A percentile compares a stretch with the other conserved stretches of the same genome.
Evolutionary conservation across 371 early-diverging fungal species (phyloP).

Genomic region (Apophysomyces variabilis): DNA sequence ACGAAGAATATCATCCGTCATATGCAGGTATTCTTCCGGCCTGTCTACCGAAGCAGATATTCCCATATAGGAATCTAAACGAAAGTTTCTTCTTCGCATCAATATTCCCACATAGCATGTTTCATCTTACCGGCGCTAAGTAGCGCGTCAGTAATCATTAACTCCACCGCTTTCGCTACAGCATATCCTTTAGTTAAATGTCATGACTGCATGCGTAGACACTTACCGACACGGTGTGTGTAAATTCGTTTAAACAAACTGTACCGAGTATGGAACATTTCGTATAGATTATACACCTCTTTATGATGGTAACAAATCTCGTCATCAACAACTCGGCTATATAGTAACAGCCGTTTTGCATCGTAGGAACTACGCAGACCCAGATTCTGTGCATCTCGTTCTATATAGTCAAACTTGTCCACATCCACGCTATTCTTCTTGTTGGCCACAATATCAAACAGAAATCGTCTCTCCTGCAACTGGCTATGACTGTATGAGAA

Average conservation of each 20-base stretch:
- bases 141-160: conserved; percentile 90
- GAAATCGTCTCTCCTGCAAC: conserved; percentile 59
- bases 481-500: conserved; percentile 19
- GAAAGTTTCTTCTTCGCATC: background rate
- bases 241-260: conserved; percentile 92
- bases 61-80: conserved; percentile 63
- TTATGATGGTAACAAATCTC: conserved; percentile 90
- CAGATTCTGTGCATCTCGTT: conserved; percentile 88
- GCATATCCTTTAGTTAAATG: background rate
- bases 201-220: background rate
- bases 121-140: conserved; percentile 63
- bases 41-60: conserved; percentile 74
- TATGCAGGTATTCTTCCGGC: conserved; percentile 71
- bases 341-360: conserved; percentile 76
- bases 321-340: conserved; percentile 84
- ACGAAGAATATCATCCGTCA: conserved; percentile 89
- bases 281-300: conserved; percentile 79
- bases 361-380: conserved; percentile 86
- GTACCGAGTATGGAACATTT: conserved; percentile 93
- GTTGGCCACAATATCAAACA: conserved; percentile 97
- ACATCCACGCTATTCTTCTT: conserved; percentile 93
- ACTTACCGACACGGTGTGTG: conserved; percentile 80
- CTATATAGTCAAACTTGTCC: conserved; percentile 97
- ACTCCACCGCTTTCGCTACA: conserved; percentile 70
- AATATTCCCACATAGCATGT: background rate